Percentiles rank a stretch among this genome's conserved stretches.
These are phyloP conservation scores for Phaeosphaeriaceae sp. DNA, from an alignment of 2,329 filamentous ascomycete species.

Conservation along the genomic window DNA sequence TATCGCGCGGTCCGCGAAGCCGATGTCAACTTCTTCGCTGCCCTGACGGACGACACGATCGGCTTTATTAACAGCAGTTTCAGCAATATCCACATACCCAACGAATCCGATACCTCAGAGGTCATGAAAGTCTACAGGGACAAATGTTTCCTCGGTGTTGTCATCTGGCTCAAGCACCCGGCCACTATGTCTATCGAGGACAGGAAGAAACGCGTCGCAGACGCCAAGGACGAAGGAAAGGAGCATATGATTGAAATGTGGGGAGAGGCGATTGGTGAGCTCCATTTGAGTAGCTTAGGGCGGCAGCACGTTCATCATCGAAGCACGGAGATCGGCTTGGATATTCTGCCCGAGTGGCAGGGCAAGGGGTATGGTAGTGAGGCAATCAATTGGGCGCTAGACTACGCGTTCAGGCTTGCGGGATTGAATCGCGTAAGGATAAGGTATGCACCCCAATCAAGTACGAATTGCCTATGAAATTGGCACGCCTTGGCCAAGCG, in stretches of 20 bases:
- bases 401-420: conserved; percentile 56
- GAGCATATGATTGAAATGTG: conserved; percentile 4
- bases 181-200: neutral
- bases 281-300: conserved; percentile 6
- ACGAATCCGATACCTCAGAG: conserved; percentile 13
- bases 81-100: conserved; percentile 26
- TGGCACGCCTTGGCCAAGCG: neutral
- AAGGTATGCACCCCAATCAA: conserved; percentile 1
- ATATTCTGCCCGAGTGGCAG: conserved; percentile 30
- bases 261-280: conserved; percentile 18
- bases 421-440: conserved; percentile 56
- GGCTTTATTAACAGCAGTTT: conserved; percentile 37
- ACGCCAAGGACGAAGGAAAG: neutral
- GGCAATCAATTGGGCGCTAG: conserved; percentile 56
- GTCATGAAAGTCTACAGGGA: conserved; percentile 26
- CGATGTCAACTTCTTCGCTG: conserved; percentile 32
- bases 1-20: conserved; percentile 32
- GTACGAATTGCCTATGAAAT: neutral
- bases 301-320: conserved; percentile 48
- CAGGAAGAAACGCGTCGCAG: neutral
- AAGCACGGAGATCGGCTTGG: conserved; percentile 50
- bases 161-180: conserved; percentile 26
- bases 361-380: conserved; percentile 55
- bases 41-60: conserved; percentile 29
- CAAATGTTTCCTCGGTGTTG: conserved; percentile 28